A percentile compares a stretch with the other conserved stretches of the same genome.
Conservation (phyloP, 2,329 filamentous ascomycete genomes). For the Colletotrichum chlorophyti region DNA sequence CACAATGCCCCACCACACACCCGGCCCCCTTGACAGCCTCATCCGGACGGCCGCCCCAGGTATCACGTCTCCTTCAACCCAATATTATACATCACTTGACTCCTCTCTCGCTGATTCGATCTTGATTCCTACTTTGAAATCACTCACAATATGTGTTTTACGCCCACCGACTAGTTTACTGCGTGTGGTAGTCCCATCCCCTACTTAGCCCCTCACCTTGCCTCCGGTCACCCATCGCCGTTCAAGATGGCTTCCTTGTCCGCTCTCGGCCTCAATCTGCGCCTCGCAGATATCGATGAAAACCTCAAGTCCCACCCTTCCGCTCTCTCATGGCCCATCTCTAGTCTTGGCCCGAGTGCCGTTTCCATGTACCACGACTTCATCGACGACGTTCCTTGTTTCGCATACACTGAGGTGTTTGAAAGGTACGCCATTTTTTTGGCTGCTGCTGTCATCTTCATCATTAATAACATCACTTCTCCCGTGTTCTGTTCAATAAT, state of each 20-base stretch:
- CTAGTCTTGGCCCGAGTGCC: not conserved
- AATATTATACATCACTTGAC: no score
- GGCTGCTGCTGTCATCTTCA: not conserved
- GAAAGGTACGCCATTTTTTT: constrained; percentile 32
- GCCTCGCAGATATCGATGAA: constrained; percentile 21
- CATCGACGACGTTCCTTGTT: constrained; percentile 15
- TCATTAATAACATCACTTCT: not conserved
- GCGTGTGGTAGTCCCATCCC: not conserved
- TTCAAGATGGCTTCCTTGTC: constrained; percentile 6
- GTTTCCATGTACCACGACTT: not conserved
- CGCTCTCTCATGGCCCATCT: constrained; percentile 1
- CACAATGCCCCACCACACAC: constrained; percentile 14
- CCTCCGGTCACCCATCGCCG: not conserved
- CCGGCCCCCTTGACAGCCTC: constrained; percentile 13
- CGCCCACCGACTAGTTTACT: not conserved
- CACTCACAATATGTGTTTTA: not conserved
- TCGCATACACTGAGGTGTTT: constrained; percentile 27
- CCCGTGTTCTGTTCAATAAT: no score
- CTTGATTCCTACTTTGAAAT: not conserved
- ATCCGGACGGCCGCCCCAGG: constrained; percentile 5
- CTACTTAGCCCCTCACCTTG: not conserved
- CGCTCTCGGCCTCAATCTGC: constrained; percentile 20
- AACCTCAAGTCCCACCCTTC: constrained; percentile 16
- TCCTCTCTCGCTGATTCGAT: not conserved
- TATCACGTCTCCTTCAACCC: constrained; percentile 13